Base-by-base conservation (phyloP, 306 rosid genomes). In the Betula pendula region DNA sequence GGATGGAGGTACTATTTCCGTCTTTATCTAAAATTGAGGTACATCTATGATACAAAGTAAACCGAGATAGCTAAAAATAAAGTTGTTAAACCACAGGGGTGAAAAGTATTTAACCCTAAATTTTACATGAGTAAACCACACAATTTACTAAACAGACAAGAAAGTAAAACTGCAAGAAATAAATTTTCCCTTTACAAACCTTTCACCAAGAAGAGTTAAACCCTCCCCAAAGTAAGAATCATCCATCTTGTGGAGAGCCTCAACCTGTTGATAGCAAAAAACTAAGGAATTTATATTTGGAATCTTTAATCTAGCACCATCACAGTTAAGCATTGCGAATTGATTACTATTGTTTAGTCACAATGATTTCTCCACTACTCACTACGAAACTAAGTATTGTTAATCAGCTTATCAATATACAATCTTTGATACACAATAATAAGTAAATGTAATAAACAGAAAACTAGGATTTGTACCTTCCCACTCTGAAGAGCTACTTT, bases 201-300 rank as follows among this genome's bases (percentile, higher is more conserved):
- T 92, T 77, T 84, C 76, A 63, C 66, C 87, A 35, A 88, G 78
- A 73, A 90, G 91, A 80, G 98, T 89, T 79, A 94, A 85, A 76
- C 98, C 98, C 86, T 94, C 98, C 51, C 97, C 97, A 80, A 94
- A 94, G 35, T 89, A 73, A 25, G 89, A 76, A 71, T 13, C 40
- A 75, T 87, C 92, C 91, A 94, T 88, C 90, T 82, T 77, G 52
- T 79, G 88, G 67, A 92, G 79, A 48, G 45, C 81, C 83, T 90
- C 88, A 59, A 92, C 88, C 98, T 94, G 92, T 51, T 71, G 19
- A 33, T 58, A 72, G 63, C 56, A 5, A 58, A 75, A 79, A 38
- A 22, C 55, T 60, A 65, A n/a, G n/a, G 60, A 49, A 75, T 79
- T 67, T 65, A 58, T 33, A 52, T 63, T 67, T 15, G 40, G 6